Evolutionary conservation across 2,329 filamentous ascomycete genomes (phyloP), one percentile per base, ranked within the genome.

Genomic region (Diaporthe eres): DNA sequence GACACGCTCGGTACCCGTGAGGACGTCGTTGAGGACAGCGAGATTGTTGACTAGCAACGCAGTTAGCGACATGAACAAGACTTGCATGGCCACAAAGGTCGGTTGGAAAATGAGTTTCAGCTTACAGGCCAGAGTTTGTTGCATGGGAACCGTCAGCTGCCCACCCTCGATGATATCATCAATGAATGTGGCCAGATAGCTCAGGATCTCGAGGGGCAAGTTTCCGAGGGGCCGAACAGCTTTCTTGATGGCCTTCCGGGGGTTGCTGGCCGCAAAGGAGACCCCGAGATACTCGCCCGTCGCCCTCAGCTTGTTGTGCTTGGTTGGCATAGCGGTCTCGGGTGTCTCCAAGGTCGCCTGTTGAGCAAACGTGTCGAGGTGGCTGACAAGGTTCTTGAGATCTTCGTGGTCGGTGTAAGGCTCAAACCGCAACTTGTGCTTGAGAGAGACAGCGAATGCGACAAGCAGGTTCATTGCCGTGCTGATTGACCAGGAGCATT

Each of bases 341-440:
- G 81, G 81, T 71, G 90, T 83, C 28, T 84, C 82, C 12, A 80
- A 78, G 22, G 83, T 84, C 39, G 84, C 86, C 12, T 81, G 80
- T 71, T 83, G 89, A 70, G 93, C 92, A 77, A 93, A 93, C 0
- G 92, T 94, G 76, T 93, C 89, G 22, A 95, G 86, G 81, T 94
- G 90, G 44, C 87, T 86, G 13, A 94, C 87, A 6, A 94, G 86
- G 17, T 89, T 87, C 28, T 87, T 84, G 7, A 95, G 87, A 80
- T 95, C 93, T 1, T 91, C 88, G 81, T 95, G 94, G 76, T 91
- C 90, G 31, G 91, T 89, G 78, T 93, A 93, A 1, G 93, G 93
- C 82, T 95, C 93, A 81, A 94, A 94, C 39, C 93, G 92, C 42
- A 95, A 89, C 80, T 91, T 92, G 84, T 94, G 93, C 83, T 95